Evolutionary conservation across 768 basidiomycete genomes (phyloP), one percentile per base, ranked within the genome.

Genomic region (Serendipita sp.): DNA sequence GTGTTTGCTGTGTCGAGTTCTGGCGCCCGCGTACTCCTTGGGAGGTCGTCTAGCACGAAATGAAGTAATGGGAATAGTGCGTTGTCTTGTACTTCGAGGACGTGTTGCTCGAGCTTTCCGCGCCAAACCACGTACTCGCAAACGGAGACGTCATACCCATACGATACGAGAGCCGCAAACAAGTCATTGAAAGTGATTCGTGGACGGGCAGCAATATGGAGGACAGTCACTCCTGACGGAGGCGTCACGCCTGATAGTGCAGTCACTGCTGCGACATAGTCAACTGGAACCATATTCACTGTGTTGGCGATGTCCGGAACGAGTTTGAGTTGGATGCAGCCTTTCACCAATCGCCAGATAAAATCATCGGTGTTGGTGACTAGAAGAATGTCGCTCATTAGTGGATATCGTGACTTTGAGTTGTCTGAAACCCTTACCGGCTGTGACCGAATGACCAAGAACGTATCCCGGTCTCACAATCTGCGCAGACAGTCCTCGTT

Each of bases 281-380:
- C 89, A 42, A 98, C 96, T 0, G 96, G 96, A 5, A 94, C 90
- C 86, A 97, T 94, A 74, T 99, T 99, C 69, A 99, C 81, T 1
- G 90, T 87, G 74, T 99, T 99, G 77, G 96, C 92, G 73, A 99
- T 97, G 70, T 99, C 90, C 9, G 96, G 96, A 2, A 92, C 85
- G 42, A 91, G 81, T 0, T 94, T 95, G n/a, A 98, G 84, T 71
- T 99, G 96, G 41, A 97, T 79, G 70, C 93, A 97, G n/a, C 96
- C 96, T 72, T 98, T 98, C 70, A 96, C 90, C 72, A 99, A 76
- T 2, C 96, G 83, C 95, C 95, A 98, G 62, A 99, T 82, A 74
- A 99, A 99, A 71, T 99, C 96, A 68, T 99, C 95, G 34, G 96
- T 98, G 74, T 99, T 99, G 13, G 95, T 97, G 2, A 97, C 94